These are phyloP conservation scores for Saccharomyces pastorianus DNA, from an alignment of 1,139 yeast genomes.

Conservation along the genomic window DNA sequence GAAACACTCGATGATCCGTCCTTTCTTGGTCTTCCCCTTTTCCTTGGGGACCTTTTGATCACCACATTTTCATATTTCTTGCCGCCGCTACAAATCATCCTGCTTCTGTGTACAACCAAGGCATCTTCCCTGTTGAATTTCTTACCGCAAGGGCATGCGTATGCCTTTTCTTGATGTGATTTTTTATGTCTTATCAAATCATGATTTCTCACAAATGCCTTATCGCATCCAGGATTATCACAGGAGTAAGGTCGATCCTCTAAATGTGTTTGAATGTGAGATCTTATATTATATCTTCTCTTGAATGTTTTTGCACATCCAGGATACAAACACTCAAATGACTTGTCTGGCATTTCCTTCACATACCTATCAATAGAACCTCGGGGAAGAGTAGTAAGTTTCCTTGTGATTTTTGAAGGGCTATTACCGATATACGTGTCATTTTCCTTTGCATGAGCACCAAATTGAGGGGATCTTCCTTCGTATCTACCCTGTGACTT, in stretches of 20 bases:
- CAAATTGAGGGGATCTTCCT: constrained; percentile 17
- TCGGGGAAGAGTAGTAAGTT: constrained; percentile 71
- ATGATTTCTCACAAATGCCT: constrained; percentile 78
- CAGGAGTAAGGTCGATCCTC: constrained; percentile 86
- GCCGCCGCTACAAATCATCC: constrained; percentile 76
- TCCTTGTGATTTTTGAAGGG: constrained; percentile 31
- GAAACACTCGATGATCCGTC: constrained; percentile 12
- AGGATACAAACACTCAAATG: constrained; percentile 66
- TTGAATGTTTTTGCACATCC: constrained; percentile 80
- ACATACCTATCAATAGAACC: constrained; percentile 84
- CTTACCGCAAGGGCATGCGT: constrained; percentile 84
- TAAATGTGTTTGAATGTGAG: constrained; percentile 94
- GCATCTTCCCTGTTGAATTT: constrained; percentile 88
- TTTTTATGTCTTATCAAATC: constrained; percentile 86
- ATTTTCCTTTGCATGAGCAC: constrained; percentile 3
- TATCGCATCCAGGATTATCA: constrained; percentile 51
- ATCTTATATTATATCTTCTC: constrained; percentile 86
- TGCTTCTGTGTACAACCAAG: constrained; percentile 65
- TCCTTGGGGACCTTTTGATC: constrained; percentile 28
- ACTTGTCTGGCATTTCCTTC: constrained; percentile 47
- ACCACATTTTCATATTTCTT: constrained; percentile 34
- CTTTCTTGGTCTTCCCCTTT: constrained; percentile 27
- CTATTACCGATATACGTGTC: constrained; percentile 9
- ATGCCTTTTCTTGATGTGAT: constrained; percentile 73
- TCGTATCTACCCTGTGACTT: constrained; percentile 30